These are phyloP conservation scores for Choiromyces venosus DNA, from an alignment of 495 filamentous ascomycete species.

Conservation along the genomic window DNA sequence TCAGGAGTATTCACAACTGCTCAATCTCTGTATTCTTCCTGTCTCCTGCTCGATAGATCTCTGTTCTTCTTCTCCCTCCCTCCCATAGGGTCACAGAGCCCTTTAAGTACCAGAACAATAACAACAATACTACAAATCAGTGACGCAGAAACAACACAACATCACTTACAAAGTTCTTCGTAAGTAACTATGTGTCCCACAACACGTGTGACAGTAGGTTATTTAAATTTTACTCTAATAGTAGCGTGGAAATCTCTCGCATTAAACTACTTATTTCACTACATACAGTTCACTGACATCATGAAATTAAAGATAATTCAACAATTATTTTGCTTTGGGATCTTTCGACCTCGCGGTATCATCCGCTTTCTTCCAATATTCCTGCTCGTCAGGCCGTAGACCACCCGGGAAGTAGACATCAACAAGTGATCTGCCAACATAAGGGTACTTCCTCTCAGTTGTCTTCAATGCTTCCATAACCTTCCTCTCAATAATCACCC, in stretches of 20 bases:
- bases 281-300: not conserved
- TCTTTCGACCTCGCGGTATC: not conserved
- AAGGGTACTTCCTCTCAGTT: constrained; percentile 40
- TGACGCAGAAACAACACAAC: too few species aligned
- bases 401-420: constrained; percentile 43
- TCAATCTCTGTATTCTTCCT: too few species aligned
- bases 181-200: too few species aligned
- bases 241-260: not conserved
- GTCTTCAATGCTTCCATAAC: constrained; percentile 43
- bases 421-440: constrained; percentile 41
- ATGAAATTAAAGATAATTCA: not conserved
- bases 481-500: constrained; percentile 37
- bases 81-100: too few species aligned
- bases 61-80: too few species aligned
- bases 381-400: constrained; percentile 16
- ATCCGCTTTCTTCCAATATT: constrained; percentile 10
- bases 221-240: not conserved
- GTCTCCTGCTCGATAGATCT: too few species aligned
- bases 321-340: not conserved
- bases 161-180: too few species aligned
- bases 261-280: not conserved
- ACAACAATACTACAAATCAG: too few species aligned
- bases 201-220: too few species aligned
- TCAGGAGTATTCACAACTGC: too few species aligned
- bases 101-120: too few species aligned